phyloP scores from a whole-genome alignment of 176 grass and related monocot genomes.

The Olyra latifolia region DNA sequence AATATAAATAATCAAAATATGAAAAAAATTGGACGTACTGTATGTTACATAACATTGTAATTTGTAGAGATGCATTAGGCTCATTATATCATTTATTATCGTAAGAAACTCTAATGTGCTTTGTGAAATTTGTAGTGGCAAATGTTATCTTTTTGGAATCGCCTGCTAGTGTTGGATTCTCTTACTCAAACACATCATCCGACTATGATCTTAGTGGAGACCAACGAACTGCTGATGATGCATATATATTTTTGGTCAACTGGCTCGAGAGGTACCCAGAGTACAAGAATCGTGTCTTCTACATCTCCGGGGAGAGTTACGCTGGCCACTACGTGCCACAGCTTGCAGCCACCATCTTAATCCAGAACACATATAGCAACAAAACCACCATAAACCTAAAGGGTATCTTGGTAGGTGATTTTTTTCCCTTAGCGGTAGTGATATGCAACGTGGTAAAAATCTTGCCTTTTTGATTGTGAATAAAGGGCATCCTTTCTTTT shows the following conservation, averaged over 20 bases:
- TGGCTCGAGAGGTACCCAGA: conserved; percentile 47
- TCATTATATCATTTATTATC: no score
- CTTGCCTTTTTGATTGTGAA: not conserved
- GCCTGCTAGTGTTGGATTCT: conserved; percentile 53
- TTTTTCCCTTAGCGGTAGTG: no score
- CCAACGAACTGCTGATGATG: conserved; percentile 6
- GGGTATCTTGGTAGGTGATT: conserved; percentile 36
- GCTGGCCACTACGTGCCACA: conserved; percentile 48
- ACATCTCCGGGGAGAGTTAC: conserved; percentile 61
- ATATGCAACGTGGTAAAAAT: not conserved
- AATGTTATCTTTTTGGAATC: conserved; percentile 63
- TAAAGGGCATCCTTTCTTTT: not conserved
- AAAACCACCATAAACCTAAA: conserved; percentile 37
- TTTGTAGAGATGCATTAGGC: no score
- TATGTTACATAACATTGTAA: no score
- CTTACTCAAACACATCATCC: conserved; percentile 40
- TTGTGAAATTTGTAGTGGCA: conserved; percentile 33
- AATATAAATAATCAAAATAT: no score
- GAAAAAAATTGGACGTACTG: no score
- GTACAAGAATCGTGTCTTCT: conserved; percentile 46
- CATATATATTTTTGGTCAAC: conserved; percentile 38
- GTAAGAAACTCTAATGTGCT: no score
- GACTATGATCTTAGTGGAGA: conserved; percentile 48
- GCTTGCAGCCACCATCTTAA: conserved; percentile 42
- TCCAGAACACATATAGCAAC: conserved; percentile 40